Base-by-base conservation (phyloP, 306 rosid species). In the Corylus avellana region DNA sequence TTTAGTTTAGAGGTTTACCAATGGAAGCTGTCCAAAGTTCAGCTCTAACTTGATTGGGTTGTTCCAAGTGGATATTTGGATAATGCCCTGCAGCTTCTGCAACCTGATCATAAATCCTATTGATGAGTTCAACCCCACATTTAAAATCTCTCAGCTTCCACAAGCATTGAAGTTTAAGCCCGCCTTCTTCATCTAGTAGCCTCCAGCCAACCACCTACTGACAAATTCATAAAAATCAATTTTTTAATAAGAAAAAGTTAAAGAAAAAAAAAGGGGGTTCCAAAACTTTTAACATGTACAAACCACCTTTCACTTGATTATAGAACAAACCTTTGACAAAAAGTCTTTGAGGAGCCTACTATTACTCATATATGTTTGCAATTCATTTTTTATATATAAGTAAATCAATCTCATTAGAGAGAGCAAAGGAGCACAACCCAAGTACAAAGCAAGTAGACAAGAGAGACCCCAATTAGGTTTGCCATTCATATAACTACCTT, bases 141-240 rank as follows among this genome's bases (percentile, higher is more conserved):
- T 88, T 76, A 66, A 85, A 92, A 80, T 90, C 97, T 86, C 91
- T 91, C 91, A 94, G 78, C 69, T 94, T 94, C 98, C 97, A 94
- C 87, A 94, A 71, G 79, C 98, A 92, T 75, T 83, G 93, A 49
- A 94, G 93, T 75, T 91, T 94, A 18, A 87, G 73, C 9, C 37
- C 85, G 29, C 86, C 91, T 62, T 89, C 97, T 77, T 83, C 97
- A 14, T 81, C 72, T 81, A 90, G 55, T 70, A 94, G 73, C 86
- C 92, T 92, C 98, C 98, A 94, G 73, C 98, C 98, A 55, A 94
- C 66, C 78, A 94, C 89, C 98, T 92, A 58, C 71, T 73, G 17
- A 79, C 78, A 74, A n/a, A 66, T 59, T 37, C 53, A 80, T 32
- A 79, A 72, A 27, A 32, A 51, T 58, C 7, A 61, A 53, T 14